Evolutionary conservation across 1,284 basidiomycete species (phyloP).

Genomic region (Fomitopsis pinicola): DNA sequence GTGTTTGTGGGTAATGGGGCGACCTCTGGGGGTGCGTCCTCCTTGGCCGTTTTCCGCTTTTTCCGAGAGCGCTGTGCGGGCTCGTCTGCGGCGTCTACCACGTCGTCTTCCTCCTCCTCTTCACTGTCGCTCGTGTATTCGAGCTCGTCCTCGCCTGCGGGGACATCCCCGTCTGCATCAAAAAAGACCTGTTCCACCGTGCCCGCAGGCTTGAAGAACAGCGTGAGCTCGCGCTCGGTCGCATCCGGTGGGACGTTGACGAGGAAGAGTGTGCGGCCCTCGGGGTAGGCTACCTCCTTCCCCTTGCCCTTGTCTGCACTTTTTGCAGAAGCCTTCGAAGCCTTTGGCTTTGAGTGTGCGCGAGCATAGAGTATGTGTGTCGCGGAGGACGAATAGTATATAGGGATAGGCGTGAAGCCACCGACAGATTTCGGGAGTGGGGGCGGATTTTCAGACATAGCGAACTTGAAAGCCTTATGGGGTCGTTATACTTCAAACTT

Average conservation of each 20-base stretch:
- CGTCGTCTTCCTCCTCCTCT: slow-evolving; percentile 22
- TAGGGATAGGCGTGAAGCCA: slow-evolving; percentile 59
- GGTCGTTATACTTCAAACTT: too few relatives aligned
- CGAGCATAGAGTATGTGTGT: slow-evolving; percentile 65
- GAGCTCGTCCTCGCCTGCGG: slow-evolving; percentile 25
- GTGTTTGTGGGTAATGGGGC: slow-evolving; percentile 52
- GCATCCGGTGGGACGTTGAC: slow-evolving; percentile 85
- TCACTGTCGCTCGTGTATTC: slow-evolving; percentile 25
- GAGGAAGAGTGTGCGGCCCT: slow-evolving; percentile 77
- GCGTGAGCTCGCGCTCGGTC: slow-evolving; percentile 69
- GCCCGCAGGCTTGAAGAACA: slow-evolving; percentile 72
- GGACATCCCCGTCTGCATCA: slow-evolving; percentile 34
- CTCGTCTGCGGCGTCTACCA: slow-evolving; percentile 24
- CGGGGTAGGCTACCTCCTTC: slow-evolving; percentile 39
- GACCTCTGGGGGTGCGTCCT: slow-evolving; percentile 40
- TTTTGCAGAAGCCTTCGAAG: slow-evolving; percentile 20
- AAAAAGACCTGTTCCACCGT: slow-evolving; percentile 74
- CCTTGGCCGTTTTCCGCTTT: slow-evolving; percentile 35
- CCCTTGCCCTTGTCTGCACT: slow-evolving; percentile 12
- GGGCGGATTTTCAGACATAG: slow-evolving; percentile 4
- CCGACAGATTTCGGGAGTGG: slow-evolving; percentile 27
- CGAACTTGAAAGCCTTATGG: not conserved
- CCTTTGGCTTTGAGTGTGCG: slow-evolving; percentile 47
- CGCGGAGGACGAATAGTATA: slow-evolving; percentile 47
- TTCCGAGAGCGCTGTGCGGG: slow-evolving; percentile 38